Base-by-base conservation (phyloP, 2,329 filamentous ascomycete species). In the Phialophora expanda region DNA sequence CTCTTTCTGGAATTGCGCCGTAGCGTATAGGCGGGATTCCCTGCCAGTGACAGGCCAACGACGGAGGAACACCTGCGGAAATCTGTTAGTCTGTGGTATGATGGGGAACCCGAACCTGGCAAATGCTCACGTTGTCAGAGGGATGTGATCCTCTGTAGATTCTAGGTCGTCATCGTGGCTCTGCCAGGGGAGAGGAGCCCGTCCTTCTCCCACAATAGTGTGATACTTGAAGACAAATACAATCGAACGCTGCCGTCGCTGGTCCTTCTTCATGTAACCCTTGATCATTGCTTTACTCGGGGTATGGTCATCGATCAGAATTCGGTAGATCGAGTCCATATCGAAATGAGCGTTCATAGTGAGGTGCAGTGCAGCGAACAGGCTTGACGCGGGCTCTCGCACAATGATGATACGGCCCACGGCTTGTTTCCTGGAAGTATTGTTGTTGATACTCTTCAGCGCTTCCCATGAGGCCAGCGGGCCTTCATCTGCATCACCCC, bases 201-300 rank as follows among this genome's bases (percentile, higher is more conserved):
- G 82, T 3, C 81, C 82, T 4, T 84, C 80, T 1, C 82, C 84
- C 12, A 89, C 82, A 6, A 88, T 80, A 4, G 86, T 89, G 72
- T 87, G 88, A 73, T 88, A 89, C 70, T 89, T 87, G 73, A 89
- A 88, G 50, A 82, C 84, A 73, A 89, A 88, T 69, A 87, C 83
- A 73, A 88, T 87, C 7, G 83, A 84, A 6, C 83, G 79, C 69
- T 86, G 86, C 12, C 82, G 82, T 7, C 83, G 76, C 4, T 76
- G 72, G 30, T 82, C 78, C 2, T 75, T 67, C 17, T 78, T 75
- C 60, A 78, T 86, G n/a, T 83, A 81, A 28, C 85, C 79, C 66
- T 83, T 78, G 77, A 84, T 81, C 64, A 83, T 79, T 8, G 84
- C 82, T 28, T 66, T 67, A 4, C 63, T 68, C 32, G 62, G 66